Percentiles rank a stretch among this genome's conserved stretches.
Conservation (phyloP, 2,329 filamentous ascomycete genomes). For the Sclerotinia glacialis region DNA sequence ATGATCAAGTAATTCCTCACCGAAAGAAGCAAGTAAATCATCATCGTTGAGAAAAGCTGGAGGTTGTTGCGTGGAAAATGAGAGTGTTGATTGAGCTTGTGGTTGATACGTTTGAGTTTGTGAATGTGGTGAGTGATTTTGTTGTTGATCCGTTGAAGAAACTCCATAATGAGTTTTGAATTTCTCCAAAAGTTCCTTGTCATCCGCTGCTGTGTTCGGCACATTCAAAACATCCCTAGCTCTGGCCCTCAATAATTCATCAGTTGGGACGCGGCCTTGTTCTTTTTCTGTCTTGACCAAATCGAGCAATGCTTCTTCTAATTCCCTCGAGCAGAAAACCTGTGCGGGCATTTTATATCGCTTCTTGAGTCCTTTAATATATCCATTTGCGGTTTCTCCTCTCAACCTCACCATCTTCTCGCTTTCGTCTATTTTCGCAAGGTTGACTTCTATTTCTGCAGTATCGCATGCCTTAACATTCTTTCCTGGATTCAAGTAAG, state of each 20-base stretch:
- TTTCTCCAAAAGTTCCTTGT: slow-evolving; percentile 50
- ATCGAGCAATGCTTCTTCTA: slow-evolving; percentile 53
- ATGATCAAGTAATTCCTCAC: slow-evolving; percentile 22
- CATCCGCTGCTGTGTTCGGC: slow-evolving; percentile 53
- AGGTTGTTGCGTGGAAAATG: slow-evolving; percentile 1
- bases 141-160: neutral
- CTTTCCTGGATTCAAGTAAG: slow-evolving; percentile 49
- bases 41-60: slow-evolving; percentile 27
- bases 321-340: slow-evolving; percentile 58
- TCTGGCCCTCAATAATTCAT: slow-evolving; percentile 47
- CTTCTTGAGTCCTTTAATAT: slow-evolving; percentile 45
- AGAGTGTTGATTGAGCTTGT: slow-evolving; percentile 8
- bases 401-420: slow-evolving; percentile 45
- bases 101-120: slow-evolving; percentile 4
- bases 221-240: slow-evolving; percentile 50
- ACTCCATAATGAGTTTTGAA: slow-evolving; percentile 41
- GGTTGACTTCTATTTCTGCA: slow-evolving; percentile 37
- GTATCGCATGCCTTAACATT: slow-evolving; percentile 40
- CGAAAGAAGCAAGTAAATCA: slow-evolving; percentile 29
- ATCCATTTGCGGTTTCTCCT: slow-evolving; percentile 49
- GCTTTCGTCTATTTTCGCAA: slow-evolving; percentile 21
- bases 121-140: neutral
- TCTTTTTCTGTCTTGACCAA: slow-evolving; percentile 47
- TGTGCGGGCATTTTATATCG: slow-evolving; percentile 48
- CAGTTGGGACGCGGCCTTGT: slow-evolving; percentile 47